These are phyloP conservation scores for Pseudocercospora musae DNA, from an alignment of 2,329 filamentous ascomycete genomes.

Conservation along the genomic window DNA sequence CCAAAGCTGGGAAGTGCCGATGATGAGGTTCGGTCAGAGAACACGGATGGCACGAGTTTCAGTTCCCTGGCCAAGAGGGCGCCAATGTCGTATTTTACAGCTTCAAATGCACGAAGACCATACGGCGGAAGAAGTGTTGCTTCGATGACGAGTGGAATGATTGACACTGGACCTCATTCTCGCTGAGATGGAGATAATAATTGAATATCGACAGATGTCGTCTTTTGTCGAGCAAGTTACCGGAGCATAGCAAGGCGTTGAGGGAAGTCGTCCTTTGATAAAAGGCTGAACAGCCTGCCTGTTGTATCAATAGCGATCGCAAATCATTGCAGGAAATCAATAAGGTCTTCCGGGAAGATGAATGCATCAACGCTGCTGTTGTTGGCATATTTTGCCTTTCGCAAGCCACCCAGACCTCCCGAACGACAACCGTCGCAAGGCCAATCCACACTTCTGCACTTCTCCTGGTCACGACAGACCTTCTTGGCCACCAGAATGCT, in stretches of 20 bases:
- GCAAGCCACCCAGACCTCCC: neutral
- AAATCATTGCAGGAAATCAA: neutral
- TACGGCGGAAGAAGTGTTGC: constrained; percentile 5
- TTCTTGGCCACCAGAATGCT: neutral
- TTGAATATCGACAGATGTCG: neutral
- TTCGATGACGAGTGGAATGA: constrained; percentile 1
- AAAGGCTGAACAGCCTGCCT: neutral
- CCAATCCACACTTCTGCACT: neutral
- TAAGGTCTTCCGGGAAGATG: too few species aligned
- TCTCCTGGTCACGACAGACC: neutral
- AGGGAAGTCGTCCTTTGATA: neutral
- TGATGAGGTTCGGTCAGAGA: neutral
- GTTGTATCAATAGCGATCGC: neutral
- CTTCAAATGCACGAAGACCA: neutral
- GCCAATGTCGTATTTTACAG: neutral
- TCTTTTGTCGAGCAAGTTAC: neutral
- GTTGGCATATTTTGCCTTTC: neutral
- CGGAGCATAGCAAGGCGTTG: neutral
- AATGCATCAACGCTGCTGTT: neutral
- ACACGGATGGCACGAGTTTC: constrained; percentile 3
- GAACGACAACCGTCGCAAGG: neutral
- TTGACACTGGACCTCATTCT: neutral
- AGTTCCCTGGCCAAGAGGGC: neutral
- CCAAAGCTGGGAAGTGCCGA: neutral
- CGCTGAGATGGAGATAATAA: neutral